Evolutionary conservation across 768 basidiomycete genomes (phyloP).

Genomic region (Lactarius sanguifluus): DNA sequence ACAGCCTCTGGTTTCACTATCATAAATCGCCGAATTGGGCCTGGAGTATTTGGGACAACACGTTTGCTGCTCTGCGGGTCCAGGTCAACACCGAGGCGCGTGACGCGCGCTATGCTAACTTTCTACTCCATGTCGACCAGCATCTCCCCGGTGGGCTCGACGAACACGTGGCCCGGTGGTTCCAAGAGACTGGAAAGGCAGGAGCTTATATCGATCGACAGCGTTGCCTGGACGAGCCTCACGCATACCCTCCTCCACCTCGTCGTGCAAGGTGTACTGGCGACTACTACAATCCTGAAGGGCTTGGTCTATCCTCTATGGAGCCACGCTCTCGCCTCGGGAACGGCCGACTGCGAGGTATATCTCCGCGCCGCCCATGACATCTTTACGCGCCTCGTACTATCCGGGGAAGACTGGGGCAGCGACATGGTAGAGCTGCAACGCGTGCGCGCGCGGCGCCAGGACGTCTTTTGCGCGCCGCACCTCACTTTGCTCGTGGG

Average conservation of each 20-base stretch:
- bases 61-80: constrained; percentile 70
- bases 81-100: constrained; percentile 50
- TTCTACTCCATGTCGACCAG: constrained; percentile 72
- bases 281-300: constrained; percentile 67
- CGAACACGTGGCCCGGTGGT: constrained; percentile 68
- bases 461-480: constrained; percentile 63
- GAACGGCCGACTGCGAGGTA: constrained; percentile 42
- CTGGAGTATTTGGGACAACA: constrained; percentile 83
- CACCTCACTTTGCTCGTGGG: constrained; percentile 64
- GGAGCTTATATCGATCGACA: constrained; percentile 60
- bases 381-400: constrained; percentile 59
- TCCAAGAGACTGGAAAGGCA: constrained; percentile 61
- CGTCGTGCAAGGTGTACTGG: constrained; percentile 63
- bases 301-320: constrained; percentile 82
- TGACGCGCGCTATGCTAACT: constrained; percentile 65
- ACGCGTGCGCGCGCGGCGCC: constrained; percentile 64
- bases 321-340: constrained; percentile 51
- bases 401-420: constrained; percentile 49
- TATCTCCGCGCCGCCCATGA: constrained; percentile 63
- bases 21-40: constrained; percentile 72
- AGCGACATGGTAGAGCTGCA: constrained; percentile 64
- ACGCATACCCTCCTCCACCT: constrained; percentile 62
- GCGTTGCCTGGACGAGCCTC: constrained; percentile 68
- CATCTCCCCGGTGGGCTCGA: constrained; percentile 76
- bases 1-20: constrained; percentile 81